Base-by-base conservation (phyloP, 257 asterid species). In the Osmanthus fragrans region DNA sequence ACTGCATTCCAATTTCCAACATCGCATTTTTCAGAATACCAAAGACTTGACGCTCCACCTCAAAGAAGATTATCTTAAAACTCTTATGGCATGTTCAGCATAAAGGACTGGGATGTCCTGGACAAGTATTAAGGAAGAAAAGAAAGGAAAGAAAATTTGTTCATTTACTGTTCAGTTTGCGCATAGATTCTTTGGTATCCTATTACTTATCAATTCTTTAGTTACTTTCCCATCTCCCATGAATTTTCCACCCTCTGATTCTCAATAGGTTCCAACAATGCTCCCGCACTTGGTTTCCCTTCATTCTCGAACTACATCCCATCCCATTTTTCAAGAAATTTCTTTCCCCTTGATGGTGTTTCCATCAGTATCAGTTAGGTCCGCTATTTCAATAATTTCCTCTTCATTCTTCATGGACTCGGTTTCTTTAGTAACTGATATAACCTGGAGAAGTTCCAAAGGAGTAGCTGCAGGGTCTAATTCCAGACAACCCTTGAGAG, bases 391-490 rank as follows among this genome's bases (percentile, higher is more conserved):
- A 58, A 73, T 64, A 23, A 63, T 27, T 10, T 85, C 82, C 60
- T 82, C 79, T 15, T 80, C 83, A 30, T 34, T 76, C 82, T 87
- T 88, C 74, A 76, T 45, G 39, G 81, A 76, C 79, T 87, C 88
- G 30, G 80, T 79, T 56, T 72, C 85, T 70, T 86, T 87, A 19
- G 60, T 7, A 34, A 80, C 80, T 37, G 87, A 84, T 33, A 82
- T 73, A 4, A 86, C 83, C 82, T 92, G 82, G 84, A 92, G 91
- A 86, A 87, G 79, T 64, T 88, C 87, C 42, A 70, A 70, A 42
- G 97, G 90, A 78, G 74, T 76, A 74, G 93, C 92, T n/a, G 94
- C 93, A 65, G 94, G 96, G 75, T 92, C 96, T 84, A 92, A 78
- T 83, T 90, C 91, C 56, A 64, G 77, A 76, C 86, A 92, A 76